Conservation (phyloP, 306 rosid species). For the Castanea crenata region DNA sequence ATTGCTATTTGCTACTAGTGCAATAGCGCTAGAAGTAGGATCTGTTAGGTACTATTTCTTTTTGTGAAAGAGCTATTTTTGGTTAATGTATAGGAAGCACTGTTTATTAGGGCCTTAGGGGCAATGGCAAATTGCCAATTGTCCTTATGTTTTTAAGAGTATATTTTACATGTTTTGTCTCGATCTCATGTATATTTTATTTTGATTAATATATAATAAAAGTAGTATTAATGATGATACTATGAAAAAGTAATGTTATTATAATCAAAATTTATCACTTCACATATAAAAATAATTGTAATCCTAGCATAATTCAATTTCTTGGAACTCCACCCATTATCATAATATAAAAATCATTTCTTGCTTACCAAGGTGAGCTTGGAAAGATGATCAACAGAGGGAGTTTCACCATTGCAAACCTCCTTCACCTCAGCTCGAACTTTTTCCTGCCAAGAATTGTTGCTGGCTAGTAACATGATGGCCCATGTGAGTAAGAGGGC, state of each 20-base stretch:
- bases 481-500: slow-evolving; percentile 93
- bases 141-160: too few relatives aligned
- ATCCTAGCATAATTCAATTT: too few relatives aligned
- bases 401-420: slow-evolving; percentile 54
- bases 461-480: slow-evolving; percentile 75
- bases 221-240: too few relatives aligned
- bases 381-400: slow-evolving; percentile 68
- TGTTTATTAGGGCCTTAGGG: neutral
- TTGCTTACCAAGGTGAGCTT: slow-evolving; percentile 63
- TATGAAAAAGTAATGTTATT: too few relatives aligned
- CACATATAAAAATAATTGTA: too few relatives aligned
- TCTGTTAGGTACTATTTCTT: neutral
- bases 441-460: slow-evolving; percentile 73
- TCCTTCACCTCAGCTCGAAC: slow-evolving; percentile 61
- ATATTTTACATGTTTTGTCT: too few relatives aligned
- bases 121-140: too few relatives aligned
- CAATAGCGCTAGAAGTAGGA: neutral
- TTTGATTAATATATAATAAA: too few relatives aligned
- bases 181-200: too few relatives aligned
- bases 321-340: too few relatives aligned
- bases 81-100: neutral
- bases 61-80: too few relatives aligned
- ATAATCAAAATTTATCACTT: too few relatives aligned
- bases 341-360: neutral
- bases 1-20: neutral